These are phyloP conservation scores for Garcia nutans DNA, from an alignment of 345 rosid species.

Conservation along the genomic window DNA sequence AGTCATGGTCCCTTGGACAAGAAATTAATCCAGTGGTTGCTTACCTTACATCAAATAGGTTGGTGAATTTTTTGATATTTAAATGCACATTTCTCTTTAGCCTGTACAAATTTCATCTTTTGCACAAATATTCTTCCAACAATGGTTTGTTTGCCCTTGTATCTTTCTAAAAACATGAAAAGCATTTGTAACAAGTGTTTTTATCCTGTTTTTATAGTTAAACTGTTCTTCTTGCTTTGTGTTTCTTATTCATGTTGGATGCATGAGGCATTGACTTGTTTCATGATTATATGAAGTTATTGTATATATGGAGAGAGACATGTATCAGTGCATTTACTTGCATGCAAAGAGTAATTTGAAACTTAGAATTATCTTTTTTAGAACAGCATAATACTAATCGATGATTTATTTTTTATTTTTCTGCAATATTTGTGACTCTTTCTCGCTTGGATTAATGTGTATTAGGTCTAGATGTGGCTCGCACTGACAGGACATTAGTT, in stretches of 20 bases:
- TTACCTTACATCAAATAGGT: constrained; percentile 96
- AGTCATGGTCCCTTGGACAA: constrained; percentile 61
- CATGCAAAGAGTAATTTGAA: neutral
- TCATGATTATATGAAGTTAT: neutral
- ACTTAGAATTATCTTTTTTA: neutral
- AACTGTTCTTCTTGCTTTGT: neutral
- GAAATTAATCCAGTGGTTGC: constrained; percentile 86
- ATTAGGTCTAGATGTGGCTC: constrained; percentile 87
- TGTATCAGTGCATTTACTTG: neutral
- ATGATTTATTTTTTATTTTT: neutral
- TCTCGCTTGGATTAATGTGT: constrained; percentile 12
- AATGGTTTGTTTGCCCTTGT: neutral
- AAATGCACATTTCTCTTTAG: constrained; percentile 3
- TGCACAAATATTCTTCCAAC: neutral
- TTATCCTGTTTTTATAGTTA: neutral
- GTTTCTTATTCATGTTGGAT: neutral
- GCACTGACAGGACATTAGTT: constrained; percentile 85
- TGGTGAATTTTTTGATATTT: constrained; percentile 21
- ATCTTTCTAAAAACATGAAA: neutral
- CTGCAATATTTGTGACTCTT: neutral
- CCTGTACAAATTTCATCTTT: neutral
- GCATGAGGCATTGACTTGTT: neutral
- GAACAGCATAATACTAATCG: neutral
- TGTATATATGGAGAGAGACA: neutral
- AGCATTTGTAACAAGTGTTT: neutral